Evolutionary conservation across 1,139 yeast genomes (phyloP).

Genomic region (Sugiyamaella neomexicana): DNA sequence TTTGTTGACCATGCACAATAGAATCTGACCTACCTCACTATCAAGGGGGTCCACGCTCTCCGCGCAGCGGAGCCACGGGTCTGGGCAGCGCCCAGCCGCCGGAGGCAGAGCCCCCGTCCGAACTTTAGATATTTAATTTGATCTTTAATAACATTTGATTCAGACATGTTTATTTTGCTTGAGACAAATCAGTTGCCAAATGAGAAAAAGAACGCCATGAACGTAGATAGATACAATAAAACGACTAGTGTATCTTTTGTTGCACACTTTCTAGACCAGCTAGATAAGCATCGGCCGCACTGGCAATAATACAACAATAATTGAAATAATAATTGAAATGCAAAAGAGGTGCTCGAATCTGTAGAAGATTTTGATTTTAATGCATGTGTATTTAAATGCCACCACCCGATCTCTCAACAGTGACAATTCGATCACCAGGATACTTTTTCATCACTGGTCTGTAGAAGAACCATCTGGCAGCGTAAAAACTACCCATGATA

Average conservation of each 20-base stretch:
- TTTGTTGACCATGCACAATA: too few species aligned
- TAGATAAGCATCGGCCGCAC: conserved; percentile 4
- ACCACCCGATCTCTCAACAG: conserved; percentile 24
- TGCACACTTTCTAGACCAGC: conserved; percentile 1
- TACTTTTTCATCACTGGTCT: conserved; percentile 19
- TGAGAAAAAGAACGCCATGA: neutral
- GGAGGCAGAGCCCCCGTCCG: too few species aligned
- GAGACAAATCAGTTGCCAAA: neutral
- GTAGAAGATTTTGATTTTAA: neutral
- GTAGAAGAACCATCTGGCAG: conserved; percentile 21
- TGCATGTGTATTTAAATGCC: conserved; percentile 19
- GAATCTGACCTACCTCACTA: too few species aligned
- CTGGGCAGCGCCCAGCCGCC: too few species aligned
- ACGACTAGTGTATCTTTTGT: neutral
- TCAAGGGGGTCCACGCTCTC: too few species aligned
- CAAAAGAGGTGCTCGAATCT: too few species aligned
- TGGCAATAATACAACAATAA: neutral
- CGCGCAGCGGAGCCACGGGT: too few species aligned
- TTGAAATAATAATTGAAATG: neutral
- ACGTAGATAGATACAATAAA: neutral
- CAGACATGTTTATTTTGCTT: too few species aligned
- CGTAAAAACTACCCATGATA: conserved; percentile 18
- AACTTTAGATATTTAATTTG: too few species aligned
- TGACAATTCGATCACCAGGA: conserved; percentile 18
- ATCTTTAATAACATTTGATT: too few species aligned